Percentiles rank a stretch among this genome's conserved stretches.
These are phyloP conservation scores for Periconia sp. DNA, from an alignment of 2,329 filamentous ascomycete species.

Conservation along the genomic window DNA sequence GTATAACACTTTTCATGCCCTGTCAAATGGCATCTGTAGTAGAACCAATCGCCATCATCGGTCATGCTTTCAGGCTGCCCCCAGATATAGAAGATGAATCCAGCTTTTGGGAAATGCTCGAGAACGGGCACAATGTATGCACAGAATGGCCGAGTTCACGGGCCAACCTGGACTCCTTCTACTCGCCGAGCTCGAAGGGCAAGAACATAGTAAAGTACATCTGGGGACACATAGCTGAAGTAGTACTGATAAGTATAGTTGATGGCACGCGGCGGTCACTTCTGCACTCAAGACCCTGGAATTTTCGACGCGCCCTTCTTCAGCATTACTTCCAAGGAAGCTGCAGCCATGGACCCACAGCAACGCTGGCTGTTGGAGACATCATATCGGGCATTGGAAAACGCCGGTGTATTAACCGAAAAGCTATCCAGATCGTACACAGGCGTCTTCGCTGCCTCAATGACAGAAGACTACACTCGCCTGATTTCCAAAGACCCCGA, in stretches of 20 bases:
- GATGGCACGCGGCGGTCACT: neutral
- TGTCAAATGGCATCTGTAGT: neutral
- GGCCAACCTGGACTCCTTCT: constrained; percentile 10
- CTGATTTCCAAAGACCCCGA: neutral
- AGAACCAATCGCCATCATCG: constrained; percentile 5
- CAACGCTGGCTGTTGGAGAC: constrained; percentile 20
- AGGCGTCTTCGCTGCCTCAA: constrained; percentile 1
- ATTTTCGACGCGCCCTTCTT: constrained; percentile 19
- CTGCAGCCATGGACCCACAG: constrained; percentile 23
- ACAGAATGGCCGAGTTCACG: constrained; percentile 3
- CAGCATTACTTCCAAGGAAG: constrained; percentile 12
- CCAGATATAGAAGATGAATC: neutral
- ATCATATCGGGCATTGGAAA: constrained; percentile 24
- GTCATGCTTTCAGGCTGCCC: constrained; percentile 3
- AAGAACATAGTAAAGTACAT: constrained; percentile 2
- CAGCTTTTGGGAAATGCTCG: constrained; percentile 2
- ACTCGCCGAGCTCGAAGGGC: too few relatives aligned
- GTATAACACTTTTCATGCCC: neutral
- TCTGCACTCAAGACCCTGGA: constrained; percentile 7
- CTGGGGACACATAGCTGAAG: too few relatives aligned
- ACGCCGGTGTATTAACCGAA: constrained; percentile 2
- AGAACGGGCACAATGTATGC: constrained; percentile 1
- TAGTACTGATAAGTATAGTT: neutral
- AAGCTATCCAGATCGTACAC: neutral
- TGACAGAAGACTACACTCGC: constrained; percentile 2